Evolutionary conservation across 345 rosid species (phyloP).

Genomic region (Raphanus sativus): DNA sequence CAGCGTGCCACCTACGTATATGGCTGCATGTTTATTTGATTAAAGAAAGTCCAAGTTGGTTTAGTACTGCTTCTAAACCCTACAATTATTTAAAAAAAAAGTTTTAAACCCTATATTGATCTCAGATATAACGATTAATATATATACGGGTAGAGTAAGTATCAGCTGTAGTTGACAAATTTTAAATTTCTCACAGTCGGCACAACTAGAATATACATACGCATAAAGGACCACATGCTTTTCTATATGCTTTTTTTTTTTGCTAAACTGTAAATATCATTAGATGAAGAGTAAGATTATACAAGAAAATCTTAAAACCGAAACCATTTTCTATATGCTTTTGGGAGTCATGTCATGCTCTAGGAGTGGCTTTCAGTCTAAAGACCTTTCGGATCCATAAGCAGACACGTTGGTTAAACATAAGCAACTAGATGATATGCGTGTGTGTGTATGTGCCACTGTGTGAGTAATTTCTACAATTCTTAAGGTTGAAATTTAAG

Average conservation of each 20-base stretch:
- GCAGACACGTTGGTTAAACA: conserved; percentile 17
- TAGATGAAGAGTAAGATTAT: too few species aligned
- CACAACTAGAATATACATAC: conserved; percentile 7
- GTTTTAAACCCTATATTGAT: not conserved
- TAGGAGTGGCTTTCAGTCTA: conserved; percentile 1
- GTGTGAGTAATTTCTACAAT: not conserved
- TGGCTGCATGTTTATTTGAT: not conserved
- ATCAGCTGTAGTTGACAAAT: not conserved
- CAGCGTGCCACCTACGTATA: not conserved
- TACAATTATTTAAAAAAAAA: too few species aligned
- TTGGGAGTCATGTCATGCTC: conserved; percentile 24
- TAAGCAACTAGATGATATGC: not conserved
- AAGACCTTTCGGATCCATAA: conserved; percentile 18
- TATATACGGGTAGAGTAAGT: not conserved
- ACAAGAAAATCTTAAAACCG: too few species aligned
- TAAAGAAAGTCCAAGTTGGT: not conserved
- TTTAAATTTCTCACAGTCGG: not conserved
- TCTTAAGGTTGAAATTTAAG: not conserved
- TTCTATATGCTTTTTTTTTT: not conserved
- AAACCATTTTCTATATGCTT: not conserved
- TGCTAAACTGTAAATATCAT: too few species aligned
- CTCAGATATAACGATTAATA: not conserved
- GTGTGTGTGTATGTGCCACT: not conserved
- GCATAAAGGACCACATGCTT: not conserved
- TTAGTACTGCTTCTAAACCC: not conserved